phyloP scores from a whole-genome alignment of 495 filamentous ascomycete genomes.

The Xylaria longipes region DNA sequence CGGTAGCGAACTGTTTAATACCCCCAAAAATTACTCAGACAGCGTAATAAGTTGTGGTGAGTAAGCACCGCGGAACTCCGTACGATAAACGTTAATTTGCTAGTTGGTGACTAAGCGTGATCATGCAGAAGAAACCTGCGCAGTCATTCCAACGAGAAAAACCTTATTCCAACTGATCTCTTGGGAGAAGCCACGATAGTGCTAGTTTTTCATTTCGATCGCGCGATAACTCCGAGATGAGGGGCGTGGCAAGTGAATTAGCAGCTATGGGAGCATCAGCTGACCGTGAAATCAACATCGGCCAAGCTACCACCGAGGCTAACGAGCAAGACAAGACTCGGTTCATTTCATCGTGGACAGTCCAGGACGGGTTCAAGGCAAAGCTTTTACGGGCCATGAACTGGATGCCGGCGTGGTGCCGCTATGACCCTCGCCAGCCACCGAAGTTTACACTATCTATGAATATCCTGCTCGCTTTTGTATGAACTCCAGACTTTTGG shows the following conservation, averaged over 20 bases:
- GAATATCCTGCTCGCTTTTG: conserved; percentile 41
- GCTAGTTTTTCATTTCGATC: background rate
- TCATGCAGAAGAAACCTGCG: background rate
- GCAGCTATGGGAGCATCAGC: background rate
- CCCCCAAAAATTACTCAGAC: background rate
- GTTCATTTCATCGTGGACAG: background rate
- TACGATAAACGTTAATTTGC: background rate
- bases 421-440: conserved; percentile 41
- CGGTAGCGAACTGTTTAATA: background rate
- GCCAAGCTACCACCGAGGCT: background rate
- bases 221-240: background rate
- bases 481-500: conserved; percentile 21
- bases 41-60: background rate
- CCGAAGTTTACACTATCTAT: conserved; percentile 39
- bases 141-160: background rate
- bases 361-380: background rate
- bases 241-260: background rate
- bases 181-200: background rate
- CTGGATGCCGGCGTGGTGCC: conserved; percentile 41
- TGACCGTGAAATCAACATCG: background rate
- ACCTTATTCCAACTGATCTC: background rate
- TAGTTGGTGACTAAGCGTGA: background rate
- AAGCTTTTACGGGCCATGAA: conserved; percentile 30
- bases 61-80: background rate
- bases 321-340: background rate